Evolutionary conservation across 2,329 filamentous ascomycete genomes (phyloP), one percentile per base, ranked within the genome.

Genomic region (Claviceps citrina): DNA sequence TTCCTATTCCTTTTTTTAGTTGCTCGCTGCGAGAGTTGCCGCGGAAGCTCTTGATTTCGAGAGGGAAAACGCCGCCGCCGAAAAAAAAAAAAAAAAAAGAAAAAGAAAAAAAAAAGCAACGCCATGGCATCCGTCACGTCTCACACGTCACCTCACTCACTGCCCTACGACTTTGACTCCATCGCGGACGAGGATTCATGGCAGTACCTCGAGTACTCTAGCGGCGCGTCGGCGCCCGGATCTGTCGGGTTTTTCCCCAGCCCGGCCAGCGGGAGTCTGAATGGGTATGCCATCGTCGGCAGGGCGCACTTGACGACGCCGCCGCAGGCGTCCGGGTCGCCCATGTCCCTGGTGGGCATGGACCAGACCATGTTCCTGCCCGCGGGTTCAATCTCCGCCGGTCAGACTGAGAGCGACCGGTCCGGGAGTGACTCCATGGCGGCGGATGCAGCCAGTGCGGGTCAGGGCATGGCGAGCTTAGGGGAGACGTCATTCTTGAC

Each of bases 211-310:
- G 58, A 64, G 43, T 57, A 58, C 41, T 50, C 56, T 25, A 53
- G 53, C 36, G 48, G 53, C 41, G 54, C 51, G 22, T 61, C 60
- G 13, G 56, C 50, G 3, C 48, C 62, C 0, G 60, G 55, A 0
- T 65, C 64, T 0, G 55, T 63, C 8, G 63, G 60, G 15, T 67
- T 71, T 44, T 54, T 68, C 15, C 62, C 65, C 20, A 71, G 70
- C 45, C 70, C 71, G 5, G 63, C 63, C 9, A 69, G 63, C 47
- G 62, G 64, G 12, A 73, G 70, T 43, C 52, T 73, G 47, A 63
- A 61, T 28, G 69, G 70, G 18, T 74, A 65, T 54, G 61, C 60
- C 10, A 54, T 73, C 32, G 53, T 73, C 35, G 60, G 63, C 24
- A 61, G 38, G 26, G 20, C 31, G 36, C 36, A 39, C 13, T 53